These are phyloP conservation scores for Symbiodinium natans DNA, from an alignment of 73 alveolate species.

Conservation along the genomic window DNA sequence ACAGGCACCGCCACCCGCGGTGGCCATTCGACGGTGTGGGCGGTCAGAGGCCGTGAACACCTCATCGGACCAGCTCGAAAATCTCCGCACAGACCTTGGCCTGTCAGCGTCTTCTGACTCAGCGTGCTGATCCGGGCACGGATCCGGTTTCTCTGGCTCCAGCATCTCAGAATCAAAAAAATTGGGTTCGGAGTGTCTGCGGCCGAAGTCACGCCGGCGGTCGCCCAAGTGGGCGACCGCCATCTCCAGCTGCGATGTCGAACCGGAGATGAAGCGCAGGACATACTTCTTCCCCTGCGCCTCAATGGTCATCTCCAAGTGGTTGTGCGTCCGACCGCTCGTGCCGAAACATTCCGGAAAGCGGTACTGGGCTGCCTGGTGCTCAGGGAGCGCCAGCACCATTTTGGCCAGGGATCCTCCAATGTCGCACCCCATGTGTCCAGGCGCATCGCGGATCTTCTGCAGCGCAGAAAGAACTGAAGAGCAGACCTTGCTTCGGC, in stretches of 20 bases:
- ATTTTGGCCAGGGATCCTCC: constrained; percentile 88
- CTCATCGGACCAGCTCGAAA: constrained; percentile 88
- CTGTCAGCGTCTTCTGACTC: no score
- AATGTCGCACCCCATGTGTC: constrained; percentile 92
- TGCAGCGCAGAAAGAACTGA: constrained; percentile 80
- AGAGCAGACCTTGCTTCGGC: constrained; percentile 6
- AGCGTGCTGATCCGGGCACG: no score
- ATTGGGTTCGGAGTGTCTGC: no score
- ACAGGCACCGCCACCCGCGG: constrained; percentile 93
- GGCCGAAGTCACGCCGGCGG: constrained; percentile 8
- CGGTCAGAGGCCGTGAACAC: constrained; percentile 29
- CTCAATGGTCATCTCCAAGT: not conserved
- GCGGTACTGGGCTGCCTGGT: not conserved
- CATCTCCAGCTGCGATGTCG: constrained; percentile 62
- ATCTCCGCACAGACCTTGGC: constrained; percentile 45
- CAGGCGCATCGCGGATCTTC: constrained; percentile 92
- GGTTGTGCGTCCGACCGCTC: not conserved
- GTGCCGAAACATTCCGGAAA: not conserved
- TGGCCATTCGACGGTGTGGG: constrained; percentile 72
- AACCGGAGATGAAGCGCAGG: constrained; percentile 57
- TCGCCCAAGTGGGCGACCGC: constrained; percentile 2
- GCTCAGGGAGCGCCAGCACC: constrained; percentile 18
- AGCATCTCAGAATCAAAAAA: not conserved
- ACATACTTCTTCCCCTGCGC: constrained; percentile 25
- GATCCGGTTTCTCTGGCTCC: not conserved